Evolutionary conservation across 169 alveolate genomes (phyloP), one percentile per base, ranked within the genome.

Genomic region (Cytauxzoon felis): DNA sequence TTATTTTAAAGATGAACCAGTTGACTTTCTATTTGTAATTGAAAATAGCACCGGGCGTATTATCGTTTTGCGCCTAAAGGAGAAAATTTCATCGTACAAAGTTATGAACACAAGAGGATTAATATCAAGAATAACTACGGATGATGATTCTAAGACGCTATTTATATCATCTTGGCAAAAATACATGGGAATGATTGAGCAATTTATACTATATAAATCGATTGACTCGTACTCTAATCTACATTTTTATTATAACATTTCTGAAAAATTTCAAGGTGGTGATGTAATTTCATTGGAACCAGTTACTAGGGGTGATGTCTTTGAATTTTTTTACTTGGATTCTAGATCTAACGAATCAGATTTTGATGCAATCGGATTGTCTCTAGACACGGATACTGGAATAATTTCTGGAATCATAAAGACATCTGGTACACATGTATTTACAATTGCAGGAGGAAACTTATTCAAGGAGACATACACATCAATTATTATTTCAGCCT

Each of bases 21-120:
- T 29, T 6, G 45, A 26, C 18, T 16, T 73, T 6, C 18, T 73
- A 59, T 2, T 73, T 9, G 71, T 73, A 3, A 69, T 63, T 9
- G 84, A 73, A 51, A 41, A 38, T 38, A 30, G 33, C 5, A 73
- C 79, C 1, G 84, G 84, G 23, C 57, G 84, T 0, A 51, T 73
- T 21, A 27, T 64, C 13, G 57, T 73, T 24, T 47, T 73, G 24
- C 63, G 41, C n/a, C 36, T 42, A 3, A 48, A 4, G 16, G n/a
- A 38, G 5, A 45, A 11, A 32, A 52, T 64, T 40, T 21, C 6
- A 5, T 49, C 54, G 34, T 63, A 59, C 63, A 73, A 73, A 56
- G 73, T 52, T 3, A 63, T 73, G 8, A 32, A 24, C 30, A 45
- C 84, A 13, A 1, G 33, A 8, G 71, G 59, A 8, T 19, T 38